Conservation (phyloP, 2,329 filamentous ascomycete genomes). For the Tolypocladium inflatum region DNA sequence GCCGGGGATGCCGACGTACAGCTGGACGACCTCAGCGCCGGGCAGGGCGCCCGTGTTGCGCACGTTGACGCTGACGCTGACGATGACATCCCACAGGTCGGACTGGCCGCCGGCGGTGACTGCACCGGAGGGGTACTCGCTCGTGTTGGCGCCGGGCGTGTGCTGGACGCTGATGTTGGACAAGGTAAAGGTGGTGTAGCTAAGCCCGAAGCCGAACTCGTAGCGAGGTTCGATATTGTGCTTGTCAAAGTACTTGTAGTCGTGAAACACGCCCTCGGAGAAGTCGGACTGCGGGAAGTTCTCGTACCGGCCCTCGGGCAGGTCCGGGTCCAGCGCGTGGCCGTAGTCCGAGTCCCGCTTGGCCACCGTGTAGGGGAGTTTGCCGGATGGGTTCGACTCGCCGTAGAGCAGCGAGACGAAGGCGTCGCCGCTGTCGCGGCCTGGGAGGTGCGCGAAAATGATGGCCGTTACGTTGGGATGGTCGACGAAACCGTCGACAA, state of each 20-base stretch:
- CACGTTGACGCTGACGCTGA: constrained; percentile 26
- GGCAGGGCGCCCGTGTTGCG: constrained; percentile 30
- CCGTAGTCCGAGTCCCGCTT: constrained; percentile 47
- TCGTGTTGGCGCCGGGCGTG: constrained; percentile 9
- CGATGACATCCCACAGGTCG: constrained; percentile 38
- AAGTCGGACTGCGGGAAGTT: constrained; percentile 43
- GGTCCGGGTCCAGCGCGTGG: constrained; percentile 26
- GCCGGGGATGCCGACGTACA: constrained; percentile 37
- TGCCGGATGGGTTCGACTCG: constrained; percentile 44
- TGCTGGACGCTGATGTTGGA: constrained; percentile 28
- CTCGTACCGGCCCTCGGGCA: constrained; percentile 39
- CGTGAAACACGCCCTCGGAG: constrained; percentile 39
- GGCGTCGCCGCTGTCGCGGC: constrained; percentile 50
- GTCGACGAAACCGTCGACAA: constrained; percentile 53
- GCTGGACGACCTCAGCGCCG: constrained; percentile 38
- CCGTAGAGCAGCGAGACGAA: constrained; percentile 50
- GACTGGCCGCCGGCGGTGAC: constrained; percentile 32
- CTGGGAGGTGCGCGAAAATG: constrained; percentile 54
- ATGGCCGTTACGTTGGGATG: constrained; percentile 56
- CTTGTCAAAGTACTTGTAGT: constrained; percentile 46
- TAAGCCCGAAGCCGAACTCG: constrained; percentile 47
- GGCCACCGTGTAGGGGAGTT: constrained; percentile 53
- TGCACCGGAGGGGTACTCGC: constrained; percentile 26
- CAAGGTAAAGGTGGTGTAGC: constrained; percentile 45
- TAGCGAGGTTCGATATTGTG: constrained; percentile 38